Percentiles rank a stretch among this genome's conserved stretches.
These are phyloP conservation scores for Vinca minor DNA, from an alignment of 257 asterid genomes.

Conservation along the genomic window DNA sequence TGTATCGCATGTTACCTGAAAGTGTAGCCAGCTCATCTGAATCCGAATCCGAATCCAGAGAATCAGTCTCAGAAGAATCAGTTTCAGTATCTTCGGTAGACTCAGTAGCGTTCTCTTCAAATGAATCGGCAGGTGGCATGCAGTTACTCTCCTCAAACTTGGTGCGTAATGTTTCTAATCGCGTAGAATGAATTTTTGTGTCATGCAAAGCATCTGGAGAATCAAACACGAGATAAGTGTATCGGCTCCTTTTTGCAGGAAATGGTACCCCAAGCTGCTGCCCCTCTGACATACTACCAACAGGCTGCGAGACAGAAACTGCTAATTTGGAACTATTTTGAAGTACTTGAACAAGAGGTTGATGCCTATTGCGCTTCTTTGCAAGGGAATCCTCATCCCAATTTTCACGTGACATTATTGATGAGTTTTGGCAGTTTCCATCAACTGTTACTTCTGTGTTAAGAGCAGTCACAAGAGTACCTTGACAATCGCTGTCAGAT, in stretches of 20 bases:
- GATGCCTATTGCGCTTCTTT: constrained; percentile 29
- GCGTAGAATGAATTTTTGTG: constrained; percentile 33
- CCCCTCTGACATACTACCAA: constrained; percentile 43
- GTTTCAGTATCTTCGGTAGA: constrained; percentile 93
- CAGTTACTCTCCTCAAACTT: constrained; percentile 41
- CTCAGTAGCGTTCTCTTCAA: constrained; percentile 54
- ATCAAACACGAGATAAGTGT: constrained; percentile 36
- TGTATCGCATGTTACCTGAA: constrained; percentile 43
- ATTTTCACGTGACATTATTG: constrained; percentile 21
- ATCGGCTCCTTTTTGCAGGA: constrained; percentile 49
- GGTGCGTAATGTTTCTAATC: constrained; percentile 40
- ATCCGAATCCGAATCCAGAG: constrained; percentile 76
- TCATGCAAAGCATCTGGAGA: constrained; percentile 42
- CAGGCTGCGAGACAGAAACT: constrained; percentile 29
- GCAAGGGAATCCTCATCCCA: constrained; percentile 27
- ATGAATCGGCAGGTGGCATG: constrained; percentile 33
- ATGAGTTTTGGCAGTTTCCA: constrained; percentile 12
- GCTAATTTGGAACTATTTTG: constrained; percentile 28
- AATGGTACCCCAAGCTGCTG: constrained; percentile 42
- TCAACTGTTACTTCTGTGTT: constrained; percentile 18
- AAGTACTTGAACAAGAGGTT: constrained; percentile 27
- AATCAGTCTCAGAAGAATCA: constrained; percentile 82
- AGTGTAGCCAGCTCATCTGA: constrained; percentile 59
- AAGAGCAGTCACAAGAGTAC: constrained; percentile 19
- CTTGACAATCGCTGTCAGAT: constrained; percentile 13